Base-by-base conservation (phyloP, 371 early-diverging fungal species). In the Funneliformis caledonium region DNA sequence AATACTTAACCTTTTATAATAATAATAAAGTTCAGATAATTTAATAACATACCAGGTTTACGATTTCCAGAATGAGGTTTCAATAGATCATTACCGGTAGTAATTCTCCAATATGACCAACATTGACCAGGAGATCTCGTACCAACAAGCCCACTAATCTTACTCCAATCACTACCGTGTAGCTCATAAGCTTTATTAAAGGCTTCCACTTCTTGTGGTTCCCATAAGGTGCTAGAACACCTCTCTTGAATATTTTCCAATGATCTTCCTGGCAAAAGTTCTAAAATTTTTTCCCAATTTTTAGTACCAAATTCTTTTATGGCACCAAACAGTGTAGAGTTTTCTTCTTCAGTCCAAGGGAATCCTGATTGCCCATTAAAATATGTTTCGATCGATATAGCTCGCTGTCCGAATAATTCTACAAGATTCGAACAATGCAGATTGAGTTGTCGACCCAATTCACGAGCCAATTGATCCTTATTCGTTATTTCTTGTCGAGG, bases 301-400 rank as follows among this genome's bases (percentile, higher is more conserved):
- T 75, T 33, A 42, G n/a, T 42, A 10, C 76, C 76, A 62, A n/a
- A 22, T 42, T 59, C 64, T 33, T 76, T 76, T 61, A 76, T 56
- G 4, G 76, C 60, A 5, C n/a, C 16, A 43, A 60, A 64, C 1
- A 76, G 47, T 8, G 16, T 76, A 37, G 48, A 33, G 9, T 62
- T 76, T 62, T 76, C 76, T 62, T 76, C 62, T 56, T 76, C 47
- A 31, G 76, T 76, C 76, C 76, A 76, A 73, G 56, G 11, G 19
- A 6, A 62, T 14, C 10, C 64, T 62, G 4, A 14, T 1, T 7
- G 64, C 6, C 31, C 26, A 5, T n/a, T 9, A 14, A 26, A 62
- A 31, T 62, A 3, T 26, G 26, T 62, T 11, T 62, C 64, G 26
- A 62, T 7, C 26, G 22, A 26, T 10, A 26, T 33, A 33, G 12